phyloP scores from a whole-genome alignment of 305 asterid species.

The Coffea humblotiana region DNA sequence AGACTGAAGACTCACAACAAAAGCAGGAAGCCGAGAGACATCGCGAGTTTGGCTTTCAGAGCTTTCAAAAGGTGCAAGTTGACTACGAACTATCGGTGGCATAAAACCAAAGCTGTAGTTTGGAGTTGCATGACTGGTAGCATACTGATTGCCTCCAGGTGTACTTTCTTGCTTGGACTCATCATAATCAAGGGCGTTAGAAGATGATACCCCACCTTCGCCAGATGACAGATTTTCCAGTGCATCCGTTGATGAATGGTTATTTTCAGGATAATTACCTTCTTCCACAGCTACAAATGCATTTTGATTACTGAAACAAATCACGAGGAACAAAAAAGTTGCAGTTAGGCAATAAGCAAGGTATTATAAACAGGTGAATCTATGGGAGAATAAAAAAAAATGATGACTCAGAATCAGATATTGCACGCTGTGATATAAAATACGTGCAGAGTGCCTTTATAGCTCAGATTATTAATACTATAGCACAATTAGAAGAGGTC shows the following conservation, averaged over 20 bases:
- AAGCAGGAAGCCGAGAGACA: constrained; percentile 63
- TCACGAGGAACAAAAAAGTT: constrained; percentile 21
- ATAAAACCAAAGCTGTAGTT: constrained; percentile 58
- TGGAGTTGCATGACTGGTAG: constrained; percentile 55
- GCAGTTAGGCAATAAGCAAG: constrained; percentile 14
- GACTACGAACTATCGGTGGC: constrained; percentile 64
- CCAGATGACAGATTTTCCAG: constrained; percentile 40
- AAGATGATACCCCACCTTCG: constrained; percentile 58
- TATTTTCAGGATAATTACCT: constrained; percentile 47
- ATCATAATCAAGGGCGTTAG: constrained; percentile 41
- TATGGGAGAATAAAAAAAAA: neutral
- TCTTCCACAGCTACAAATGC: constrained; percentile 48
- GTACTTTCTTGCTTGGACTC: constrained; percentile 60
- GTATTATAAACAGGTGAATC: neutral
- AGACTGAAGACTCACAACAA: constrained; percentile 49
- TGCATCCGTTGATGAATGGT: constrained; percentile 50
- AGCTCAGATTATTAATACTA: neutral
- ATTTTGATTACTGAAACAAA: constrained; percentile 54
- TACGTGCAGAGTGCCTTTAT: neutral
- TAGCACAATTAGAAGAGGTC: neutral
- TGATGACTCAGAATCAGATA: neutral
- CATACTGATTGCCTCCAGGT: constrained; percentile 54
- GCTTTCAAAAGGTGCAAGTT: constrained; percentile 63
- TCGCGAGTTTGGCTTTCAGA: constrained; percentile 72
- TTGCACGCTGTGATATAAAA: no score